Conservation (phyloP, 495 filamentous ascomycete genomes). For the Annulohypoxylon moriforme region DNA sequence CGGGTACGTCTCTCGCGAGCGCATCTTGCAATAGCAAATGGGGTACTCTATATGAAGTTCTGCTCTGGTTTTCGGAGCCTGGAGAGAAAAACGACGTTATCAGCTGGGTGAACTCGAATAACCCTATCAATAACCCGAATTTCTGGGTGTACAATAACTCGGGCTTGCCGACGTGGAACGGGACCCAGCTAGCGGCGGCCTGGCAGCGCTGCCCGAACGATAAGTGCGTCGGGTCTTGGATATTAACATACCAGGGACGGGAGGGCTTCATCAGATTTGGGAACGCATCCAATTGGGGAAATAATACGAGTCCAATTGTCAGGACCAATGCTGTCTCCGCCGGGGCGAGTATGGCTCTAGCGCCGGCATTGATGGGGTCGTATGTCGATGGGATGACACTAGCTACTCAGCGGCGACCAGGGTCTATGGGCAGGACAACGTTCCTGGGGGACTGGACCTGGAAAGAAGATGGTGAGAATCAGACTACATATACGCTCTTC, state of each 20-base stretch:
- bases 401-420: conserved; percentile 31
- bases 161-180: conserved; percentile 26
- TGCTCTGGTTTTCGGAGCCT: conserved; percentile 31
- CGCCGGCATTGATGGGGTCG: conserved; percentile 16
- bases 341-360: conserved; percentile 25
- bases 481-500: too few species aligned
- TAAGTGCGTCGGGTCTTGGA: conserved; percentile 21
- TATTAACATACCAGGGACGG: conserved; percentile 29
- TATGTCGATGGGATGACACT: conserved; percentile 31
- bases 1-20: conserved; percentile 30
- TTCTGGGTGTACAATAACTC: conserved; percentile 26
- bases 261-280: conserved; percentile 27
- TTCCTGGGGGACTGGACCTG: conserved; percentile 26
- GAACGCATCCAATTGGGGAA: conserved; percentile 29
- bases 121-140: conserved; percentile 15
- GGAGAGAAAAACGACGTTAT: not conserved
- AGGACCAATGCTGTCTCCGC: conserved; percentile 23
- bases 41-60: conserved; percentile 23
- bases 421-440: conserved; percentile 27
- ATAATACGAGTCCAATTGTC: conserved; percentile 15
- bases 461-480: conserved; percentile 34
- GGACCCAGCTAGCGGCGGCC: conserved; percentile 19
- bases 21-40: conserved; percentile 7
- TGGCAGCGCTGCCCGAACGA: conserved; percentile 33
- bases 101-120: conserved; percentile 28